These are phyloP conservation scores for Misopates orontium DNA, from an alignment of 257 asterid species.

Conservation along the genomic window DNA sequence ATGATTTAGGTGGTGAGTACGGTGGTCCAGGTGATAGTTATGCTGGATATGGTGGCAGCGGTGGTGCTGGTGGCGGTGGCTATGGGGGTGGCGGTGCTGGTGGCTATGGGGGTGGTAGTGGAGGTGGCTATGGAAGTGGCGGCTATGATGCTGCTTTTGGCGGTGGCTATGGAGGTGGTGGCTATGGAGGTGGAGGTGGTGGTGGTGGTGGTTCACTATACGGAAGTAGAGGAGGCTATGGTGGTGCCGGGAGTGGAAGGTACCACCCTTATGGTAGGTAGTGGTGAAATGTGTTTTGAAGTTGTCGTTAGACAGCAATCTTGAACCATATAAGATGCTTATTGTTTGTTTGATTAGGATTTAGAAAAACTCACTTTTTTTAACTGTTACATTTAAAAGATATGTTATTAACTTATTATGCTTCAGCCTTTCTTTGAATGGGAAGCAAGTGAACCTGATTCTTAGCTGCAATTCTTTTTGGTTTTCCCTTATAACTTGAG, in stretches of 20 bases:
- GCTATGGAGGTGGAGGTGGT: constrained; percentile 26
- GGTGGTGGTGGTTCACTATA: constrained; percentile 43
- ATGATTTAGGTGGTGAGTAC: constrained; percentile 42
- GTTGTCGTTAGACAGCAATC: neutral
- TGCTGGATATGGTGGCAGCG: constrained; percentile 41
- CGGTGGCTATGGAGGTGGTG: constrained; percentile 42
- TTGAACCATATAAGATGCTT: constrained; percentile 10
- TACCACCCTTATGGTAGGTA: constrained; percentile 69
- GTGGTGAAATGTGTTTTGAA: neutral
- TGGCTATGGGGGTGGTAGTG: constrained; percentile 39
- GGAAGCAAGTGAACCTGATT: neutral
- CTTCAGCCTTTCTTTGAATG: constrained; percentile 1
- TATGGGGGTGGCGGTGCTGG: constrained; percentile 32
- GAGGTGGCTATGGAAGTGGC: constrained; percentile 39
- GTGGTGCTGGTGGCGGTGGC: constrained; percentile 31
- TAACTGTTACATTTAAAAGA: neutral
- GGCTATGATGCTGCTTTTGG: constrained; percentile 10
- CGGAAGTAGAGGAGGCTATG: constrained; percentile 42
- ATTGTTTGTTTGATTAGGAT: constrained; percentile 2
- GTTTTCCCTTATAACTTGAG: neutral
- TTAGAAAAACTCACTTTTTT: neutral
- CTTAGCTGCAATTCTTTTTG: too few species aligned
- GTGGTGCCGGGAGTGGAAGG: constrained; percentile 40
- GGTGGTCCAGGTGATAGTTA: constrained; percentile 40
- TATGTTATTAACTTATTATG: too few species aligned